A percentile compares a stretch with the other conserved stretches of the same genome.
Evolutionary conservation across 495 filamentous ascomycete genomes (phyloP).

Genomic region (Hypoxylon subgilvum): DNA sequence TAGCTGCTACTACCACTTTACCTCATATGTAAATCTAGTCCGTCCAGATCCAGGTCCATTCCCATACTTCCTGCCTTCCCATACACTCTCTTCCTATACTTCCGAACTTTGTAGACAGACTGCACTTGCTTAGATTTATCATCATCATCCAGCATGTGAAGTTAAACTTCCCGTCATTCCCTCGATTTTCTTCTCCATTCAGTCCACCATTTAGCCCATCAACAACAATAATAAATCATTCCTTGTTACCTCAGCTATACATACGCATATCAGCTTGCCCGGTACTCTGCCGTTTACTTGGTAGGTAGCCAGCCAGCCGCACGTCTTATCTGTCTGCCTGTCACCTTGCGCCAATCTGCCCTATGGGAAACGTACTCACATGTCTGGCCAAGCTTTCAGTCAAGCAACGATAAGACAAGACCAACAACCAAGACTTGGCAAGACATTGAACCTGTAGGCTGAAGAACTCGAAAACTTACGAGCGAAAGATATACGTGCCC

Average conservation of each 20-base stretch:
- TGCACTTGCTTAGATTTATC: conserved; percentile 3
- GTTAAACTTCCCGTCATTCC: background rate
- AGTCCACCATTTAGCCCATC: background rate
- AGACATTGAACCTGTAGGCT: too few relatives aligned
- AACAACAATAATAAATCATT: background rate
- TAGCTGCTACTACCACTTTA: conserved; percentile 6
- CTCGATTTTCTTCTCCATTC: conserved; percentile 4
- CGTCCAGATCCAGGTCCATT: too few relatives aligned
- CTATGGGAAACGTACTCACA: too few relatives aligned
- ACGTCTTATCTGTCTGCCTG: conserved; percentile 3
- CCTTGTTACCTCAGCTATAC: background rate
- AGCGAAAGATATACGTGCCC: background rate
- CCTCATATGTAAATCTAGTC: conserved; percentile 37
- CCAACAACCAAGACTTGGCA: too few relatives aligned
- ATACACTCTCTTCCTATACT: conserved; percentile 14
- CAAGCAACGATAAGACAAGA: conserved; percentile 13
- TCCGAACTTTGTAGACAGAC: conserved; percentile 27
- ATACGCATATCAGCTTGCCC: conserved; percentile 1
- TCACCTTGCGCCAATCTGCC: conserved; percentile 5
- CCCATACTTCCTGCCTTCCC: too few relatives aligned
- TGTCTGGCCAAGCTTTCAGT: conserved; percentile 23
- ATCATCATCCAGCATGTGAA: background rate
- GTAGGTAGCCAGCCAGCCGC: too few relatives aligned
- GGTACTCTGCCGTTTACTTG: too few relatives aligned
- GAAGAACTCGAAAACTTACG: conserved; percentile 9